Conservation (phyloP, 1,284 basidiomycete species). For the Fomitopsis betulina region DNA sequence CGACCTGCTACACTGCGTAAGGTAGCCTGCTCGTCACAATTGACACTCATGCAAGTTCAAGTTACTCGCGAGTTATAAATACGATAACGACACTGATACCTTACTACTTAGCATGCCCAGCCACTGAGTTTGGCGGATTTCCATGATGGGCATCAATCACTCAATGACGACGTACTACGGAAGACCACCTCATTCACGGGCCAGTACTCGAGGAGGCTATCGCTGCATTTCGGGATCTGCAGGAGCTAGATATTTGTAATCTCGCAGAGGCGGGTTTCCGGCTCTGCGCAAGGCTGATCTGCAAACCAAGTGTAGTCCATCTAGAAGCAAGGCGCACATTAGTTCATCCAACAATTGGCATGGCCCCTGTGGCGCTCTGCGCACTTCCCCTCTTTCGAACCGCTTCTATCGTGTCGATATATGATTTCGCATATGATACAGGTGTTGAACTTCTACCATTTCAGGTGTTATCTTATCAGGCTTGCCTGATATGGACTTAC, state of each 20-base stretch:
- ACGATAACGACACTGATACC: background rate
- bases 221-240: background rate
- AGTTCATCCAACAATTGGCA: background rate
- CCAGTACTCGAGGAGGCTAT: background rate
- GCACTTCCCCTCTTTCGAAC: background rate
- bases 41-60: too few species aligned
- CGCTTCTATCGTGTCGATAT: background rate
- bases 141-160: background rate
- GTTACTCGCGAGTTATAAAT: background rate
- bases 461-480: too few species aligned
- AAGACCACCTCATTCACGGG: background rate
- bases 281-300: constrained; percentile 16
- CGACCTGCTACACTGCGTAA: too few species aligned
- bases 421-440: background rate
- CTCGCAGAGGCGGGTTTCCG: constrained; percentile 17
- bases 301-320: background rate
- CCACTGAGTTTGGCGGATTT: too few species aligned
- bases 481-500: too few species aligned
- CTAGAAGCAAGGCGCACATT: background rate
- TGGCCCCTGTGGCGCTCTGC: background rate
- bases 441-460: too few species aligned
- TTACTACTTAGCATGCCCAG: too few species aligned
- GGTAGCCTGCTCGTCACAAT: too few species aligned
- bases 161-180: background rate
- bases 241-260: background rate